These are phyloP conservation scores for Populus simonii DNA, from an alignment of 345 rosid genomes.

Conservation along the genomic window DNA sequence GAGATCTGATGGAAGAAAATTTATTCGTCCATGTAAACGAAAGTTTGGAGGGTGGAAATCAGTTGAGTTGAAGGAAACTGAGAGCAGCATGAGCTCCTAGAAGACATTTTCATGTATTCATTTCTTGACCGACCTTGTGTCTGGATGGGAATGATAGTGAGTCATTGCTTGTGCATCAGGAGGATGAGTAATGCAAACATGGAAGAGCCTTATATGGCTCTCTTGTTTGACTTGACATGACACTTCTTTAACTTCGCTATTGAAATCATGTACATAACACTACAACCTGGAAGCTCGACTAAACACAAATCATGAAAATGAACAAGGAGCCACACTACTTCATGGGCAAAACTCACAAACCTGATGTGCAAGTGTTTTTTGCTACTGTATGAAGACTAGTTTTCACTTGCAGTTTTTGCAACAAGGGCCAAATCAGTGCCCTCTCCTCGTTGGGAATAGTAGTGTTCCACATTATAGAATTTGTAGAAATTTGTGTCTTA, in stretches of 20 bases:
- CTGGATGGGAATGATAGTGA: neutral
- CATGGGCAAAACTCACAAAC: neutral
- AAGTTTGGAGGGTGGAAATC: conserved; percentile 18
- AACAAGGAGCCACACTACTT: neutral
- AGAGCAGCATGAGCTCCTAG: conserved; percentile 25
- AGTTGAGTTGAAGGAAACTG: conserved; percentile 33
- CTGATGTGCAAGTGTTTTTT: conserved; percentile 3
- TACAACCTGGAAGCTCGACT: neutral
- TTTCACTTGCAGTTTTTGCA: neutral
- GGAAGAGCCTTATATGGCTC: neutral
- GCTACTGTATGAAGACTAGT: neutral
- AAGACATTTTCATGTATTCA: neutral
- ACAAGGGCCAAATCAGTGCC: neutral
- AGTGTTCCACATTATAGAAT: neutral
- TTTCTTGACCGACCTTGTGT: neutral
- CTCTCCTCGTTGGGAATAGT: neutral
- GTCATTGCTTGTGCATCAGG: neutral
- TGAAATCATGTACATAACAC: conserved; percentile 11
- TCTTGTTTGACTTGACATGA: neutral
- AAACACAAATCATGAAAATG: neutral
- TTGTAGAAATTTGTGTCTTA: conserved; percentile 8
- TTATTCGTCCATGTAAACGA: conserved; percentile 31
- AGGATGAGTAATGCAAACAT: neutral
- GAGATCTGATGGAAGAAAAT: conserved; percentile 59
- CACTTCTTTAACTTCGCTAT: conserved; percentile 6